Evolutionary conservation across 176 grass and related monocot species (phyloP).

Genomic region (Olyra latifolia): DNA sequence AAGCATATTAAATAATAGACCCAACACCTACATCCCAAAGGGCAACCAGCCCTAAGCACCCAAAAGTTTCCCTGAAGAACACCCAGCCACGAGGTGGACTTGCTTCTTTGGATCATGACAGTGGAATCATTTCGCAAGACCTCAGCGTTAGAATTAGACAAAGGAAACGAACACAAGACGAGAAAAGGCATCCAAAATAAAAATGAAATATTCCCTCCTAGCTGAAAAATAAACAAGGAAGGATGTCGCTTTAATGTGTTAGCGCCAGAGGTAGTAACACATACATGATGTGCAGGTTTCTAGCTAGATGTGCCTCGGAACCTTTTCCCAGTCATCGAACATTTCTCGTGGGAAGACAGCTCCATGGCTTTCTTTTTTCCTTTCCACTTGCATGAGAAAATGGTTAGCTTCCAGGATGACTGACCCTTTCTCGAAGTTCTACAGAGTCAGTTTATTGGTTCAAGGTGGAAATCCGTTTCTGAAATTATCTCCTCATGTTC

Average conservation of each 20-base stretch:
- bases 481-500: constrained; percentile 11
- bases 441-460: constrained; percentile 15
- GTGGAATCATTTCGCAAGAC: neutral
- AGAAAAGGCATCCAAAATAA: neutral
- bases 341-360: constrained; percentile 54
- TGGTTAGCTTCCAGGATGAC: constrained; percentile 19
- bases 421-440: neutral
- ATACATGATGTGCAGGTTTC: neutral
- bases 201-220: constrained; percentile 36
- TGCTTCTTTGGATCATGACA: constrained; percentile 7
- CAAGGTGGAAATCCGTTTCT: constrained; percentile 1
- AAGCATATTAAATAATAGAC: neutral
- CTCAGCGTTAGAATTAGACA: constrained; percentile 7
- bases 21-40: neutral
- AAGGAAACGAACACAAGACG: neutral
- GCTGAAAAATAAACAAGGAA: constrained; percentile 38
- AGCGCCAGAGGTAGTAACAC: neutral
- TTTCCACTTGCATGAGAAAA: constrained; percentile 3
- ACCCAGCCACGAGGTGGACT: constrained; percentile 13
- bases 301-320: constrained; percentile 2
- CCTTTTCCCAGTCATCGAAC: constrained; percentile 65
- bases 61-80: neutral
- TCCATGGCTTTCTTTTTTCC: neutral
- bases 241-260: neutral
- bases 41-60: constrained; percentile 16